Evolutionary conservation across 192 early-diverging fungal genomes (phyloP).

Genomic region (Phycomyces blakesleeanus): DNA sequence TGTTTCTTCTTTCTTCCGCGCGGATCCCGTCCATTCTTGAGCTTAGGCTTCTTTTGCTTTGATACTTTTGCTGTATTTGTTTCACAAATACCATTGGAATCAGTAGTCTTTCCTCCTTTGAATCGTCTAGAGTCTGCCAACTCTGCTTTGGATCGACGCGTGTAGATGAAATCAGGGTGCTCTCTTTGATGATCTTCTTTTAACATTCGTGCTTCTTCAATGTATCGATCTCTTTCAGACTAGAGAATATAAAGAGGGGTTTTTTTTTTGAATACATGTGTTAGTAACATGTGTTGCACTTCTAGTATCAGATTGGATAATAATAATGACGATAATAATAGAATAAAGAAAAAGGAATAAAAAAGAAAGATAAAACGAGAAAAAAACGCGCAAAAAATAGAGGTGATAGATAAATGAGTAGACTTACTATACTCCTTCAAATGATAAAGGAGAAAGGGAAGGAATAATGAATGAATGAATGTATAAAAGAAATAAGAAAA

Average conservation of each 20-base stretch:
- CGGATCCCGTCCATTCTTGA: conserved; percentile 23
- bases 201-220: conserved; percentile 40
- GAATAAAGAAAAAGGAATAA: too few relatives aligned
- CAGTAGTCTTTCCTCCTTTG: too few relatives aligned
- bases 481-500: not conserved
- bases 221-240: conserved; percentile 41
- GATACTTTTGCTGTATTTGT: not conserved
- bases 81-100: not conserved
- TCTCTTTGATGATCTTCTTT: conserved; percentile 48
- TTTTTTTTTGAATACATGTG: not conserved
- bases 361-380: too few relatives aligned
- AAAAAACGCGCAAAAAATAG: not conserved
- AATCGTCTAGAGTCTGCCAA: conserved; percentile 32
- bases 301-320: not conserved
- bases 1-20: conserved; percentile 59
- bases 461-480: too few relatives aligned
- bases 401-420: not conserved
- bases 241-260: conserved; percentile 10
- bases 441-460: not conserved
- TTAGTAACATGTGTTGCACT: too few relatives aligned
- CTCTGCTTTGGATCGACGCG: conserved; percentile 57
- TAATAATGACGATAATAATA: not conserved
- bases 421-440: not conserved
- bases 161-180: conserved; percentile 55
- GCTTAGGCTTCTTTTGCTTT: not conserved